A percentile compares a stretch with the other conserved stretches of the same genome.
phyloP scores from a whole-genome alignment of 1,139 yeast species.

The Scheffersomyces parashehatae region DNA sequence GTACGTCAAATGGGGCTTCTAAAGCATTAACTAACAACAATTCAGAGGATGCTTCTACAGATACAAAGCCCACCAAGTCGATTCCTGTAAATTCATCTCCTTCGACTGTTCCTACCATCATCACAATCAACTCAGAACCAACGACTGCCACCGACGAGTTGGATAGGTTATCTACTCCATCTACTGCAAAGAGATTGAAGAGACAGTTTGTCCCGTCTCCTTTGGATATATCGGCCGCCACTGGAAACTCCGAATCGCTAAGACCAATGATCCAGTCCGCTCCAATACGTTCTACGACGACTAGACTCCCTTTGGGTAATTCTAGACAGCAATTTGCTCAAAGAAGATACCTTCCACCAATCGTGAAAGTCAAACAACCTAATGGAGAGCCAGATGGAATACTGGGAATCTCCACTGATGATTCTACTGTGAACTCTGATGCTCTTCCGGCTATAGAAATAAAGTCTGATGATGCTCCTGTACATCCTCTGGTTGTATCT shows the following conservation, averaged over 20 bases:
- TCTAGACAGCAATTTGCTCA: slow-evolving; percentile 8
- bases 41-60: background rate
- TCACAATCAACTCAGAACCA: slow-evolving; percentile 1
- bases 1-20: background rate
- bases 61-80: background rate
- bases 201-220: slow-evolving; percentile 50
- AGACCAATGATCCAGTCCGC: slow-evolving; percentile 45
- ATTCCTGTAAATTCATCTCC: background rate
- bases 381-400: too few relatives aligned
- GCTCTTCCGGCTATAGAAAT: background rate
- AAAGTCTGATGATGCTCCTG: background rate
- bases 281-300: slow-evolving; percentile 31
- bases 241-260: slow-evolving; percentile 8
- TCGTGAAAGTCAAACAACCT: too few relatives aligned
- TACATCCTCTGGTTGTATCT: background rate
- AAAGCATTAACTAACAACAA: background rate
- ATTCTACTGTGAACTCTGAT: background rate
- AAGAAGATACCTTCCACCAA: slow-evolving; percentile 1
- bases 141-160: slow-evolving; percentile 10
- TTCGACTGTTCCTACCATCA: background rate
- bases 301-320: slow-evolving; percentile 4
- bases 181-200: slow-evolving; percentile 38
- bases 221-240: slow-evolving; percentile 18
- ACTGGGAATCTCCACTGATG: too few relatives aligned
- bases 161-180: slow-evolving; percentile 24